Evolutionary conservation across 1,284 basidiomycete species (phyloP).

Genomic region (Apiotrichum brassicae): DNA sequence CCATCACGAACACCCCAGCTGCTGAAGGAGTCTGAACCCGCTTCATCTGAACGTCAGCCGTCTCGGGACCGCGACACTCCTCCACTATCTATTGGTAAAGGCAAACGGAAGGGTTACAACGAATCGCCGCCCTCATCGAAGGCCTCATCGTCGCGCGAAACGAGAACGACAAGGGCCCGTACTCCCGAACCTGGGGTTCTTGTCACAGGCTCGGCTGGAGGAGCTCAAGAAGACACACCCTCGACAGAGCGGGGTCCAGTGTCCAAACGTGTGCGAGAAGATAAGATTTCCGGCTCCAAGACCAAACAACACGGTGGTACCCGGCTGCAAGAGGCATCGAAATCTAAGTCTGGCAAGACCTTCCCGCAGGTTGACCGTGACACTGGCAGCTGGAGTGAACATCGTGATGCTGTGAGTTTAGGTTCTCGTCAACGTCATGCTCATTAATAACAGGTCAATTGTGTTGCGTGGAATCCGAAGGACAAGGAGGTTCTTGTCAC

Average conservation of each 20-base stretch:
- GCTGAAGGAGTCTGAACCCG: neutral
- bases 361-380: neutral
- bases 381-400: slow-evolving; percentile 22
- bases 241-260: neutral
- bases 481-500: slow-evolving; percentile 35
- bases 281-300: neutral
- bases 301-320: neutral
- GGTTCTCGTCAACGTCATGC: neutral
- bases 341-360: slow-evolving; percentile 1
- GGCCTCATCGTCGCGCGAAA: neutral
- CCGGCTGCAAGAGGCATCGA: neutral
- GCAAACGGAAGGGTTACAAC: slow-evolving; percentile 22
- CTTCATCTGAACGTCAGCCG: neutral
- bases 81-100: slow-evolving; percentile 10
- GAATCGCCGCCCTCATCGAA: neutral
- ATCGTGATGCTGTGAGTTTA: slow-evolving; percentile 32
- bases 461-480: slow-evolving; percentile 39
- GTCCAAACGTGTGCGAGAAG: neutral
- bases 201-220: neutral
- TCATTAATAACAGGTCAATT: slow-evolving; percentile 25
- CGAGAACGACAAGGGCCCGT: neutral
- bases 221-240: neutral
- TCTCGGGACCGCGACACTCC: neutral
- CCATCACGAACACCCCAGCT: slow-evolving; percentile 15
- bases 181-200: neutral